Evolutionary conservation across 176 grass and related monocot genomes (phyloP).

Genomic region (Avena atlantica): DNA sequence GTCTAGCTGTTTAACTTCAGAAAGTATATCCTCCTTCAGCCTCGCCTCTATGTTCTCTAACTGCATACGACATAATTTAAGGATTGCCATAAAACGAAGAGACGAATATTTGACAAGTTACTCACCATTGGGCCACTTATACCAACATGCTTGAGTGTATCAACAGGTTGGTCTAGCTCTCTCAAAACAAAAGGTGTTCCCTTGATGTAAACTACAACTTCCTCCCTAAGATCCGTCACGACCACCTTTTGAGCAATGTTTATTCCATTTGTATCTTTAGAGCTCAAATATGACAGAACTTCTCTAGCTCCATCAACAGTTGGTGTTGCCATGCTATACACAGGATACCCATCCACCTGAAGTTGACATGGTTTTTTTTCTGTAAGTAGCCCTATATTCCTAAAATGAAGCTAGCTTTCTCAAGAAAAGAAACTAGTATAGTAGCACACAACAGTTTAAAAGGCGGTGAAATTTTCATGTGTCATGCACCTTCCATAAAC

Average conservation of each 20-base stretch:
- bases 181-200: constrained; percentile 96
- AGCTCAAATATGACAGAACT: constrained; percentile 90
- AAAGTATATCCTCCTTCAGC: constrained; percentile 95
- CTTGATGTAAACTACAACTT: constrained; percentile 97
- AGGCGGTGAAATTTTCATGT: background rate
- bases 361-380: constrained; percentile 31
- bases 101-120: constrained; percentile 30
- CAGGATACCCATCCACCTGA: constrained; percentile 95
- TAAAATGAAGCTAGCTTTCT: constrained; percentile 30
- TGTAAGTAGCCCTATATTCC: constrained; percentile 14
- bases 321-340: constrained; percentile 97
- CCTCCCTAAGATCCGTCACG: constrained; percentile 84
- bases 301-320: constrained; percentile 89
- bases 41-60: constrained; percentile 86
- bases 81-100: constrained; percentile 25
- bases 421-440: background rate
- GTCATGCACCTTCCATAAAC: background rate
- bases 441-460: constrained; percentile 9
- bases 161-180: constrained; percentile 94
- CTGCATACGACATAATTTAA: constrained; percentile 58
- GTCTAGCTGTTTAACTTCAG: constrained; percentile 73
- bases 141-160: constrained; percentile 99
- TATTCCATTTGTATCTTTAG: constrained; percentile 64
- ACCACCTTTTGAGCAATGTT: constrained; percentile 65
- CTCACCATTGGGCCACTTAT: constrained; percentile 93